Percentiles rank a stretch among this genome's conserved stretches.
Evolutionary conservation across 2,329 filamentous ascomycete genomes (phyloP).

Genomic region (Aspergillus udagawae): DNA sequence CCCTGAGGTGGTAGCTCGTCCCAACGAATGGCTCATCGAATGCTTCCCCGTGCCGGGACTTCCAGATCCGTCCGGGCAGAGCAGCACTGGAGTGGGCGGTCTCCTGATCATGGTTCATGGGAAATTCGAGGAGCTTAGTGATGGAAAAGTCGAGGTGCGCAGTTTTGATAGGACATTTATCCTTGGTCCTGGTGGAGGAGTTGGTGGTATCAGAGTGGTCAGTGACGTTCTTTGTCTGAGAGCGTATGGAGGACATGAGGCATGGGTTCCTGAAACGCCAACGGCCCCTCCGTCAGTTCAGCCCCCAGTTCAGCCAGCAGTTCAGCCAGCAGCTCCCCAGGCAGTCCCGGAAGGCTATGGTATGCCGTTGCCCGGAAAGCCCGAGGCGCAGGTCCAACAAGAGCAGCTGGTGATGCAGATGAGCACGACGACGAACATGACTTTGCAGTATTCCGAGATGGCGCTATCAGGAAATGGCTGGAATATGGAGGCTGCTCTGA

Average conservation of each 20-base stretch:
- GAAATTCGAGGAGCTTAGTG: conserved; percentile 71
- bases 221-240: conserved; percentile 75
- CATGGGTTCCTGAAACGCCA: conserved; percentile 45
- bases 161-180: conserved; percentile 81
- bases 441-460: conserved; percentile 69
- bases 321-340: conserved; percentile 24
- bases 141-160: conserved; percentile 58
- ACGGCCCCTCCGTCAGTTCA: conserved; percentile 11
- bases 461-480: conserved; percentile 76
- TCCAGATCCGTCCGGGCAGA: conserved; percentile 63
- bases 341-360: conserved; percentile 38
- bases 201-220: conserved; percentile 66
- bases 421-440: conserved; percentile 75
- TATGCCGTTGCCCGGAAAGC: conserved; percentile 39
- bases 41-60: conserved; percentile 71
- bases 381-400: conserved; percentile 55
- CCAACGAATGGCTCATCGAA: conserved; percentile 76
- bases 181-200: conserved; percentile 67
- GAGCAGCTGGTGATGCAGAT: conserved; percentile 69
- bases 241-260: conserved; percentile 57
- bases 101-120: conserved; percentile 76
- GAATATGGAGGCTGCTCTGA: conserved; percentile 71
- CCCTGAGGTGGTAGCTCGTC: conserved; percentile 62
- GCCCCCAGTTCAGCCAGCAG: conserved; percentile 15
- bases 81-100: conserved; percentile 65